phyloP scores from a whole-genome alignment of 73 alveolate species.

The Symbiodinium natans region DNA sequence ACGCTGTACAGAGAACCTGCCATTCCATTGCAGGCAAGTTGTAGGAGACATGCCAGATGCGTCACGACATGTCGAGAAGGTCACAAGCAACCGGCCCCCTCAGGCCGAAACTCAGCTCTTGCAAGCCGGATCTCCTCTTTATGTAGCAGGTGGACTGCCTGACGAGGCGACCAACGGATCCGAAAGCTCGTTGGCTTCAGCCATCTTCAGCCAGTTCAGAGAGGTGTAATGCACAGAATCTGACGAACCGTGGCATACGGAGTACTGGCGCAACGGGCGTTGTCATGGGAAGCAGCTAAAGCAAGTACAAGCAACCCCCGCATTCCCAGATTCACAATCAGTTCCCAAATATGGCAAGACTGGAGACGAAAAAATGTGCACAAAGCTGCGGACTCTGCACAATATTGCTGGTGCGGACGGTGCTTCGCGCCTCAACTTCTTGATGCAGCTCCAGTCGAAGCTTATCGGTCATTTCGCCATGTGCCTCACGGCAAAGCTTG shows the following conservation, averaged over 20 bases:
- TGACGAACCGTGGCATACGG: too few species aligned
- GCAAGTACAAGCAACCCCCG: too few species aligned
- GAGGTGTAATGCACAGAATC: not conserved
- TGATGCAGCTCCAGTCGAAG: conserved; percentile 56
- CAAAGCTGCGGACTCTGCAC: too few species aligned
- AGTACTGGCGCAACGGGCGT: too few species aligned
- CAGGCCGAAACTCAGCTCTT: conserved; percentile 5
- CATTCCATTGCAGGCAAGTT: not conserved
- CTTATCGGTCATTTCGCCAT: not conserved
- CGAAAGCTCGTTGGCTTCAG: not conserved
- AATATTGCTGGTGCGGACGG: too few species aligned
- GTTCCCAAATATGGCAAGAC: too few species aligned
- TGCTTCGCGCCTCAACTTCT: conserved; percentile 35
- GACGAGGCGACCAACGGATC: not conserved
- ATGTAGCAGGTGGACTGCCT: conserved; percentile 80
- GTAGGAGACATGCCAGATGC: too few species aligned
- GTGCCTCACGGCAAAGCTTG: not conserved
- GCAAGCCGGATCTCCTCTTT: conserved; percentile 73
- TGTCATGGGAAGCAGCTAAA: too few species aligned
- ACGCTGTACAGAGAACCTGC: not conserved
- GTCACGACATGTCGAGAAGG: too few species aligned
- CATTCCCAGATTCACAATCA: too few species aligned
- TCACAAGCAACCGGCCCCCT: not conserved
- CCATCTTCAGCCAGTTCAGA: not conserved
- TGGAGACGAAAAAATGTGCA: too few species aligned